phyloP scores from a whole-genome alignment of 139 green algal species.

The Volvox reticuliferus region DNA sequence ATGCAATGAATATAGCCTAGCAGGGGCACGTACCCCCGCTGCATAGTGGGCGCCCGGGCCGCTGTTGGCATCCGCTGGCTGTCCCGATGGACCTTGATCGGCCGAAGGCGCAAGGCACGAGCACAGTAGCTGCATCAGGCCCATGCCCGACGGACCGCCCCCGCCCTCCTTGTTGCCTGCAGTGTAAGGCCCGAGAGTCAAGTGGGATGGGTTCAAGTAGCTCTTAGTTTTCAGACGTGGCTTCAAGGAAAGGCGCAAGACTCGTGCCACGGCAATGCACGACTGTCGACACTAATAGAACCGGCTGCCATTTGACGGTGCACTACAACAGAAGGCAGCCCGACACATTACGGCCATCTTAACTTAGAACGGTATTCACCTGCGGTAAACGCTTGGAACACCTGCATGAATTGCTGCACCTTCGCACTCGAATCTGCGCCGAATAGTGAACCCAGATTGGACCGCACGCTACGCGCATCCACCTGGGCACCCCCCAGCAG shows the following conservation, averaged over 20 bases:
- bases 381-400: slow-evolving; percentile 5
- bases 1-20: too few species aligned
- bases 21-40: background rate
- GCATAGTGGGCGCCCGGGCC: slow-evolving; percentile 12
- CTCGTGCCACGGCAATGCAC: too few species aligned
- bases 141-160: background rate
- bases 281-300: too few species aligned
- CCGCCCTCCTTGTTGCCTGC: slow-evolving; percentile 24
- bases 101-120: slow-evolving; percentile 35
- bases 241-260: too few species aligned
- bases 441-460: slow-evolving; percentile 40
- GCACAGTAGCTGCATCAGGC: slow-evolving; percentile 38
- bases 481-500: slow-evolving; percentile 42
- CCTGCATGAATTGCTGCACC: slow-evolving; percentile 43
- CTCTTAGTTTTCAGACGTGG: too few species aligned
- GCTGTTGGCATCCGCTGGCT: slow-evolving; percentile 5
- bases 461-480: slow-evolving; percentile 34
- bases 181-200: background rate
- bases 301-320: too few species aligned
- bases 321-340: too few species aligned
- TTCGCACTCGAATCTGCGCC: slow-evolving; percentile 47
- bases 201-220: too few species aligned
- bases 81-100: background rate
- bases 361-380: background rate
- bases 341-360: too few species aligned